Evolutionary conservation across 257 asterid species (phyloP).

Genomic region (Plantago elongata): DNA sequence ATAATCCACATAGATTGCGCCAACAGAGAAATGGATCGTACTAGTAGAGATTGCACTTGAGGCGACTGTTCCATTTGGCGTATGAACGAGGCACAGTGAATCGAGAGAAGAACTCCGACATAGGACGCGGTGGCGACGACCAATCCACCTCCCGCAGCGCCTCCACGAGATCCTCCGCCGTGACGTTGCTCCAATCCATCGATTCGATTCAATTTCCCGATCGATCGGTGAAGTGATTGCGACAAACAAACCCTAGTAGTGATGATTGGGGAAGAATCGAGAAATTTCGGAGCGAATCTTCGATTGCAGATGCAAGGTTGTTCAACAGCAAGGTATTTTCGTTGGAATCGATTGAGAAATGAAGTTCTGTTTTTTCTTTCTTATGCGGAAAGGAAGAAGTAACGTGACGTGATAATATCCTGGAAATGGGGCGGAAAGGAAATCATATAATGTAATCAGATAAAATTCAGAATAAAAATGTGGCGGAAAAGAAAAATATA

Average conservation of each 20-base stretch:
- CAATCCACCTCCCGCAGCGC: conserved; percentile 77
- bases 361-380: no score
- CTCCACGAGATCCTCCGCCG: conserved; percentile 74
- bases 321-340: no score
- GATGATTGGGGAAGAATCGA: no score
- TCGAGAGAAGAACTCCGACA: conserved; percentile 66
- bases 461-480: no score
- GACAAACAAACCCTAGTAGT: no score
- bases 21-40: conserved; percentile 22
- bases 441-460: no score
- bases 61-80: conserved; percentile 93
- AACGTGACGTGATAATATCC: no score
- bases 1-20: background rate
- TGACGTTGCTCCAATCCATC: conserved; percentile 97
- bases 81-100: conserved; percentile 82
- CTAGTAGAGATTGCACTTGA: conserved; percentile 97
- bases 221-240: background rate
- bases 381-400: no score
- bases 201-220: background rate
- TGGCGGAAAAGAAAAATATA: no score
- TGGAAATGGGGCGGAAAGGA: no score
- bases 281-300: no score
- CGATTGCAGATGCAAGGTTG: background rate
- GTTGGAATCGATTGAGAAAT: no score
- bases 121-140: conserved; percentile 76